Conservation (phyloP, 768 basidiomycete species). For the Tulasnella sp. region DNA sequence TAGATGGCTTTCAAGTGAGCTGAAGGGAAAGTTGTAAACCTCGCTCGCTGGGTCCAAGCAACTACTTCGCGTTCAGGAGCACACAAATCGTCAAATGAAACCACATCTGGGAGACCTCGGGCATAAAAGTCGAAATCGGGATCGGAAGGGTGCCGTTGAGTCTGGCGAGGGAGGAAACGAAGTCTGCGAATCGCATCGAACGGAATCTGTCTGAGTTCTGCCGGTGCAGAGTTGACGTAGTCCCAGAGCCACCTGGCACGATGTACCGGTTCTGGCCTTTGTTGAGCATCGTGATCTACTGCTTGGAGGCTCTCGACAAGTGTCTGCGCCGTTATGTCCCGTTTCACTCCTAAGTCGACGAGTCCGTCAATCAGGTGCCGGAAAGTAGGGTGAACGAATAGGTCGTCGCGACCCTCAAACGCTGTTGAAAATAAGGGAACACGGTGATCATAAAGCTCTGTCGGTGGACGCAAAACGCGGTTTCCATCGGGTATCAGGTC, state of each 20-base stretch:
- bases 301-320: not conserved
- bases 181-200: not conserved
- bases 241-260: not conserved
- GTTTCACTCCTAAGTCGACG: not conserved
- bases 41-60: slow-evolving; percentile 23
- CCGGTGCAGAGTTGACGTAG: not conserved
- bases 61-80: not conserved
- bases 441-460: not conserved
- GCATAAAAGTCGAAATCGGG: not conserved
- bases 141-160: not conserved
- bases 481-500: not conserved
- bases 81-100: not conserved
- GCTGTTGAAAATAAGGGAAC: not conserved
- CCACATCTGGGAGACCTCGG: not conserved
- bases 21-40: not conserved
- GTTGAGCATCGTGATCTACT: not conserved
- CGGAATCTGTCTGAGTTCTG: not conserved
- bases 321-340: not conserved
- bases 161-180: not conserved
- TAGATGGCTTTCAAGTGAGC: not conserved
- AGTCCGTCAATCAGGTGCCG: not conserved
- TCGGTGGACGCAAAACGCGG: not conserved
- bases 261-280: not conserved
- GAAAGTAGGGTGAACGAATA: not conserved
- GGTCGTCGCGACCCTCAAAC: not conserved